A percentile compares a stretch with the other conserved stretches of the same genome.
phyloP scores from a whole-genome alignment of 2,329 filamentous ascomycete species.

The Fusarium robinianum region DNA sequence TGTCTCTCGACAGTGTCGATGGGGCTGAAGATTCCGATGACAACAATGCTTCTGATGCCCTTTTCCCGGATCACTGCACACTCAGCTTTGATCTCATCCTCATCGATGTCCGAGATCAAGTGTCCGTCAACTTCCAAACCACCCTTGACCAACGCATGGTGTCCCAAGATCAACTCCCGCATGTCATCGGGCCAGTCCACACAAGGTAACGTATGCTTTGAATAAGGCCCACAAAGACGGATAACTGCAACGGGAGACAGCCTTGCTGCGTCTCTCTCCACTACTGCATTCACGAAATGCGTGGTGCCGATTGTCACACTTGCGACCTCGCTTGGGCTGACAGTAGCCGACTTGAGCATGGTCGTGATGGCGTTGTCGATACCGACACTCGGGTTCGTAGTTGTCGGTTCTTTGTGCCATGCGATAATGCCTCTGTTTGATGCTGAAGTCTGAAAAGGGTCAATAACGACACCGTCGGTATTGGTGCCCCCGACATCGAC shows the following conservation, averaged over 20 bases:
- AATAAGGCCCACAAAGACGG: constrained; percentile 58
- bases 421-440: constrained; percentile 51
- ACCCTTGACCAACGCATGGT: constrained; percentile 52
- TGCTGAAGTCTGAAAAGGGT: constrained; percentile 44
- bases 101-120: constrained; percentile 51
- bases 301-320: constrained; percentile 60
- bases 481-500: constrained; percentile 58
- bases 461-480: constrained; percentile 57
- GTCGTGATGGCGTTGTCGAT: constrained; percentile 51
- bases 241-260: constrained; percentile 58
- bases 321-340: constrained; percentile 46
- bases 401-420: constrained; percentile 56
- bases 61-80: constrained; percentile 46
- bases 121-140: constrained; percentile 57
- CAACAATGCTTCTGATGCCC: constrained; percentile 53
- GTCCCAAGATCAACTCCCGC: constrained; percentile 51
- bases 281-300: constrained; percentile 63
- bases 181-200: constrained; percentile 59
- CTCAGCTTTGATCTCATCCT: constrained; percentile 46
- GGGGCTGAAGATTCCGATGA: constrained; percentile 57
- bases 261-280: constrained; percentile 55
- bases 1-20: constrained; percentile 55
- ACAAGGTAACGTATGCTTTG: constrained; percentile 54
- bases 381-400: constrained; percentile 51
- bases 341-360: constrained; percentile 46